Percentiles rank a stretch among this genome's conserved stretches.
phyloP scores from a whole-genome alignment of 805 yeast genomes.

The Saturnispora diversa region DNA sequence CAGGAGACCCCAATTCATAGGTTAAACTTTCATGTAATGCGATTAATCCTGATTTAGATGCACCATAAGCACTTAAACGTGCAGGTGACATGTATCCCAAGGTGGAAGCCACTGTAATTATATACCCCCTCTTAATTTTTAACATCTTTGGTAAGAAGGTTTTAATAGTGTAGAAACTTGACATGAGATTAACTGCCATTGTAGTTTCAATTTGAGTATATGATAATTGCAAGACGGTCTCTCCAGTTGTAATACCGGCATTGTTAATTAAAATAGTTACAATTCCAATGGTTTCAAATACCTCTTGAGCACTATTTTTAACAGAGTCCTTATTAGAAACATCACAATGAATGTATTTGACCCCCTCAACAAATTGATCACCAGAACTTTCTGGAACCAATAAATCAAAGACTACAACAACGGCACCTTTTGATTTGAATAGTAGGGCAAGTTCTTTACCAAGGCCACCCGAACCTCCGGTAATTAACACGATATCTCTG shows the following conservation, averaged over 20 bases:
- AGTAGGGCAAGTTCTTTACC: conserved; percentile 54
- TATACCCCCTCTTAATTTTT: conserved; percentile 51
- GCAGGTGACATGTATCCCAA: conserved; percentile 84
- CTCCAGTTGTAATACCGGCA: conserved; percentile 69
- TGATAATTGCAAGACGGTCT: conserved; percentile 44
- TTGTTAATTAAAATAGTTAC: conserved; percentile 73
- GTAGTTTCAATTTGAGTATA: conserved; percentile 54
- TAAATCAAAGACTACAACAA: conserved; percentile 63
- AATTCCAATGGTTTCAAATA: conserved; percentile 44
- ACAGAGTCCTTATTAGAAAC: conserved; percentile 49
- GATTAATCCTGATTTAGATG: conserved; percentile 79
- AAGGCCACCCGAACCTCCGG: conserved; percentile 81
- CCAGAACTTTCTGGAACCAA: conserved; percentile 31
- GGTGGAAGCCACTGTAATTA: conserved; percentile 77
- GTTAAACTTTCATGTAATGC: conserved; percentile 78
- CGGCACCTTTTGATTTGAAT: conserved; percentile 38
- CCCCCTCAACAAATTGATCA: conserved; percentile 30
- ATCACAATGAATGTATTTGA: conserved; percentile 59
- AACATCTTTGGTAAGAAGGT: conserved; percentile 71
- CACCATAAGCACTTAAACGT: conserved; percentile 72
- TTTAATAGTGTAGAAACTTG: conserved; percentile 64
- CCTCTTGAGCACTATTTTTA: conserved; percentile 29
- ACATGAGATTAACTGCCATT: conserved; percentile 58
- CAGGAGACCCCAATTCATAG: conserved; percentile 54
- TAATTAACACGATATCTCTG: conserved; percentile 59